Conservation (phyloP, 202 grass and related monocot genomes). For the Zoysia matrella region DNA sequence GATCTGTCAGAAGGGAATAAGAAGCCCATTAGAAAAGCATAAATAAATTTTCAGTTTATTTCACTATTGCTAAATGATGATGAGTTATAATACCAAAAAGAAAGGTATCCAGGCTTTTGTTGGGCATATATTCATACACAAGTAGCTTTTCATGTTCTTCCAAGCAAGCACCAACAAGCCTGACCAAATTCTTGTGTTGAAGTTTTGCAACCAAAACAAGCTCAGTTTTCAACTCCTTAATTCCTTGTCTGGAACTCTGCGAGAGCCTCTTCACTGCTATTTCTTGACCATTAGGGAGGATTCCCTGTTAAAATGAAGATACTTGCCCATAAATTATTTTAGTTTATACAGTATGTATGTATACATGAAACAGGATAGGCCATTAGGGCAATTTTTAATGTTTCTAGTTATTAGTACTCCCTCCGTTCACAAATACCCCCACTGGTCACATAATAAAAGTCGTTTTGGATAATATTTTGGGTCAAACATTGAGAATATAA, state of each 20-base stretch:
- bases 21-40: neutral
- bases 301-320: constrained; percentile 54
- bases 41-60: too few relatives aligned
- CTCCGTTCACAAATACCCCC: too few relatives aligned
- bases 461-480: too few relatives aligned
- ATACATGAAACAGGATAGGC: neutral
- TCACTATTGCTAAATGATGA: neutral
- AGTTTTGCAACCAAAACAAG: constrained; percentile 40
- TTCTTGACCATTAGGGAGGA: constrained; percentile 58
- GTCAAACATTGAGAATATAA: too few relatives aligned
- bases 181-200: constrained; percentile 83
- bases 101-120: constrained; percentile 73
- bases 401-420: neutral
- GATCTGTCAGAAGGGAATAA: constrained; percentile 41
- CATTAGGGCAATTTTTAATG: neutral
- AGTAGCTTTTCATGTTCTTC: constrained; percentile 71
- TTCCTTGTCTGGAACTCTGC: neutral
- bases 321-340: neutral
- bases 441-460: too few relatives aligned
- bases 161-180: constrained; percentile 77
- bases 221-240: too few relatives aligned
- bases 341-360: too few relatives aligned
- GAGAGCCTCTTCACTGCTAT: constrained; percentile 87
- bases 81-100: constrained; percentile 54
- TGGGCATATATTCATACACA: constrained; percentile 83